Evolutionary conservation across 2,329 filamentous ascomycete species (phyloP), one percentile per base, ranked within the genome.

Genomic region (Chalara sp.): DNA sequence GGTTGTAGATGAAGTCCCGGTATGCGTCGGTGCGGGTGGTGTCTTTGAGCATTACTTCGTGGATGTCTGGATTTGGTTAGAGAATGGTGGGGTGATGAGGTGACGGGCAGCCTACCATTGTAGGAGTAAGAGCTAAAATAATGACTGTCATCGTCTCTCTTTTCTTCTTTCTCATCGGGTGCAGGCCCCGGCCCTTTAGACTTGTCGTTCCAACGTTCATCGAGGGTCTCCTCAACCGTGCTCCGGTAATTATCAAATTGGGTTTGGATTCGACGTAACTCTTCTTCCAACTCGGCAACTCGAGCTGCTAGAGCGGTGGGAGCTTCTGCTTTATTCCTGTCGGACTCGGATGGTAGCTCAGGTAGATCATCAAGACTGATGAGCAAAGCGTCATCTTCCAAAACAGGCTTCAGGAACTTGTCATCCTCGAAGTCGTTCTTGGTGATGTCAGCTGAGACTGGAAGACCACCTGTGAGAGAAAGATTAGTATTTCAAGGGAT

Each of bases 21-120:
- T 97, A 97, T 3, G 89, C 86, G 62, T 96, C 87, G 8, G 91
- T 97, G 47, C 91, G 86, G 40, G 96, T 78, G 0, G 80, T 76
- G 64, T 97, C 91, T 67, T 96, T 95, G 55, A 97, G 78, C 91
- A 97, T 97, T 6, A 87, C 90, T 65, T 96, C 89, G 67, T 97
- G 91, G 50, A 97, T 96, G 51, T 89, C 88, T 87, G n/a, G 12
- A 6, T 31, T 43, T 44, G 45, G 46, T 35, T 10, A 21, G 31
- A 21, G n/a, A 7, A 58, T 51, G 57, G 50, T 43, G 41, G 39
- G 32, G 6, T 21, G 7, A n/a, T 32, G 13, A 7, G 30, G 6
- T 21, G 11, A 39, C 49, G 49, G 39, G 40, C 48, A 6, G 56
- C 58, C 58, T 80, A 84, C 13, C 81, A 80, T 78, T 91, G 63